Base-by-base conservation (phyloP, 495 filamentous ascomycete genomes). In the Entonaema liquescens region DNA sequence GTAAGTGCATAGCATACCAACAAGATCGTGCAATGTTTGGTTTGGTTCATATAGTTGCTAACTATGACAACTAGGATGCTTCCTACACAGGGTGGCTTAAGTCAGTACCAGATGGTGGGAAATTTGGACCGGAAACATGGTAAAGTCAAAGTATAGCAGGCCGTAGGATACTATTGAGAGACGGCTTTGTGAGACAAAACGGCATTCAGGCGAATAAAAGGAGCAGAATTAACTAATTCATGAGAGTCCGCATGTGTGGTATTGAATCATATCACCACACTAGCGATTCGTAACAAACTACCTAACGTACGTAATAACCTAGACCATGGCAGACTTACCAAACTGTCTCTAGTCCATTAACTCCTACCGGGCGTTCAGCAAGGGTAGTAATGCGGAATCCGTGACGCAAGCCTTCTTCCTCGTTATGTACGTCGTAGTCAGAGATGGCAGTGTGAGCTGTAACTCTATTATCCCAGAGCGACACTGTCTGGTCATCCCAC, bases 381-480 rank as follows among this genome's bases (percentile, higher is more conserved):
- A 81, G 72, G 3, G 83, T 84, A 1, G 82, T 85, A 54, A 84
- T 80, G 5, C 83, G 77, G 64, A 85, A 80, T 2, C 83, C 83
- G 68, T 85, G 83, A 23, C 80, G 72, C 59, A 82, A 50, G 9
- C 83, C 84, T 67, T 85, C 83, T 55, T 78, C 77, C 47, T 78
- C 77, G 49, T 81, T 77, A 44, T 78, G 74, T 12, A 83, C 81
- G 65, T 86, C 80, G 59, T 84, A 87, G 63, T 87, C 84, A 2
- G 79, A 82, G 49, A 86, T 85, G 12, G 83, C 84, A n/a, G 84
- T 84, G 66, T 87, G 85, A 3, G 82, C 82, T 1, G 85, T 87
- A 12, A 89, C 85, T 5, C 91, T 82, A 66, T 94, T 94, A 66
- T 93, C 91, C 91, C 91, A 93, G 62, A 94, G 80, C 0, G 90